Conservation (phyloP, 331 rosid species). For the Rhamnella rubrinervis region DNA sequence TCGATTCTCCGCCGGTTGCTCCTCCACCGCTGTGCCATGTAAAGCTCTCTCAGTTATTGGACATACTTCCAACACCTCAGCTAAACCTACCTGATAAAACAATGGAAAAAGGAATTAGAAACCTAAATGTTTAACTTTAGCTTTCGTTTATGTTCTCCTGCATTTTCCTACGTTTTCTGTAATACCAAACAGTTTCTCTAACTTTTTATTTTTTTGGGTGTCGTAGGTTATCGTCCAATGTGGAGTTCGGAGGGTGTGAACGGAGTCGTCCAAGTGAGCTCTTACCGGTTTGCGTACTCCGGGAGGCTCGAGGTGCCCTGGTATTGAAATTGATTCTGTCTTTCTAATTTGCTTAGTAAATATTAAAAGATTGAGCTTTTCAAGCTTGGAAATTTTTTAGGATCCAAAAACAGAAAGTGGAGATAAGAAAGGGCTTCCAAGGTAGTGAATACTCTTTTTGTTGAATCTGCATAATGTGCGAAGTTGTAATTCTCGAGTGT, state of each 20-base stretch:
- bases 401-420: too few relatives aligned
- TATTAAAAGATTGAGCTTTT: too few relatives aligned
- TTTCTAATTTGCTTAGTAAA: neutral
- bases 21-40: slow-evolving; percentile 42
- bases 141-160: neutral
- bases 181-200: neutral
- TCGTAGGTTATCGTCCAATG: slow-evolving; percentile 49
- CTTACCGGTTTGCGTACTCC: slow-evolving; percentile 49
- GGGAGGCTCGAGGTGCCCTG: slow-evolving; percentile 47
- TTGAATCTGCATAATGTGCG: too few relatives aligned
- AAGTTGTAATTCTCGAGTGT: too few relatives aligned
- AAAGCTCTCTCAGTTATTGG: slow-evolving; percentile 14
- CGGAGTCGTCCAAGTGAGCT: slow-evolving; percentile 33
- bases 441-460: too few relatives aligned
- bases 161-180: slow-evolving; percentile 7
- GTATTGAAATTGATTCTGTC: slow-evolving; percentile 22
- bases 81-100: neutral
- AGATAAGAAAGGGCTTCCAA: too few relatives aligned
- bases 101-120: too few relatives aligned
- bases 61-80: neutral
- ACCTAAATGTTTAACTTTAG: too few relatives aligned
- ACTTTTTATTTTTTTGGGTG: neutral
- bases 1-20: slow-evolving; percentile 49
- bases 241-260: slow-evolving; percentile 50
- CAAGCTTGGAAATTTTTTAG: too few relatives aligned